A percentile compares a stretch with the other conserved stretches of the same genome.
These are phyloP conservation scores for Limnanthes douglasii DNA, from an alignment of 345 rosid species.

Conservation along the genomic window DNA sequence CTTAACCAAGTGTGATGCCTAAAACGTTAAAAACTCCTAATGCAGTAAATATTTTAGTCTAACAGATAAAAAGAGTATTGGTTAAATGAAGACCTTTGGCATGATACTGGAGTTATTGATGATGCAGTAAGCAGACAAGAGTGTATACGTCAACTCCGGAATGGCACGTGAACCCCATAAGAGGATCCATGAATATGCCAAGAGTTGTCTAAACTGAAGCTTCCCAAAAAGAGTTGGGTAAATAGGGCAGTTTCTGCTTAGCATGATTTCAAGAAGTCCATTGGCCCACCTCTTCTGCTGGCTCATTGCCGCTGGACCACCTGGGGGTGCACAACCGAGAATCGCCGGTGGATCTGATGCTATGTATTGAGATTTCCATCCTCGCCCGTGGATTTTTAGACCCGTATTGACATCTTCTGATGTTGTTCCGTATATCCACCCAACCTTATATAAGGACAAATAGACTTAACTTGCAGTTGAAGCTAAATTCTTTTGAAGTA, in stretches of 20 bases:
- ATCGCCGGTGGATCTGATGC: conserved; percentile 20
- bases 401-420: conserved; percentile 33
- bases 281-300: conserved; percentile 44
- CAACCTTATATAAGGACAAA: conserved; percentile 11
- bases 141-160: conserved; percentile 32
- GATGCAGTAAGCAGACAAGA: conserved; percentile 31
- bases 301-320: conserved; percentile 14
- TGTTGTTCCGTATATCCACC: conserved; percentile 34
- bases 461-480: too few relatives aligned
- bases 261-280: conserved; percentile 26
- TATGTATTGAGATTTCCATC: conserved; percentile 15
- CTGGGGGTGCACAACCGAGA: conserved; percentile 24
- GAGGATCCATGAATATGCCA: conserved; percentile 11
- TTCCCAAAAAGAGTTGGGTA: conserved; percentile 3
- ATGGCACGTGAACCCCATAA: conserved; percentile 18
- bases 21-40: background rate
- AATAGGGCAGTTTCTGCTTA: conserved; percentile 17
- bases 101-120: conserved; percentile 20
- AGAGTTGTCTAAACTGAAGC: conserved; percentile 23
- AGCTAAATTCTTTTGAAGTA: too few relatives aligned
- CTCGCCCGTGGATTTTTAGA: conserved; percentile 18
- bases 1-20: background rate
- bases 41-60: conserved; percentile 5
- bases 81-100: background rate
- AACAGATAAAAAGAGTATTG: background rate